Evolutionary conservation across 2,329 filamentous ascomycete species (phyloP).

Genomic region (Fusarium sp.): DNA sequence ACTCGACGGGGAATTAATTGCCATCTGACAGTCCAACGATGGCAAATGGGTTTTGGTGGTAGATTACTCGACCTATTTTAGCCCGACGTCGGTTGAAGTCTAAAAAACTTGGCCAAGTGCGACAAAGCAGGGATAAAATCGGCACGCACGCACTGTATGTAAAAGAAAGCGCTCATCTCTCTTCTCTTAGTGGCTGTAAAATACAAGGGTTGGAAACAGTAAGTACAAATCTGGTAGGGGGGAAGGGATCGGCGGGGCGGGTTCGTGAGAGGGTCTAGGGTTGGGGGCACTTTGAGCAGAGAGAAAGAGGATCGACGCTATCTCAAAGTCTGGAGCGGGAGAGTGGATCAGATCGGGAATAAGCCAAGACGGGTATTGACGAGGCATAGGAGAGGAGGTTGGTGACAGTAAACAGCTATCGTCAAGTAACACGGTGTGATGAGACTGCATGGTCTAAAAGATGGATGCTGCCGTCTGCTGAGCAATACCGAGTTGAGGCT

Average conservation of each 20-base stretch:
- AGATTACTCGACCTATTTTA: not conserved
- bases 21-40: not conserved
- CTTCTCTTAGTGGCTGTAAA: not conserved
- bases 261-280: not conserved
- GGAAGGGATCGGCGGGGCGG: conserved; percentile 9
- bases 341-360: conserved; percentile 27
- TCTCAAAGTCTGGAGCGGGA: conserved; percentile 22
- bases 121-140: not conserved
- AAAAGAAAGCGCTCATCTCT: not conserved
- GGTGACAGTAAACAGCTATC: not conserved
- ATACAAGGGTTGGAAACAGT: not conserved
- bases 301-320: conserved; percentile 29
- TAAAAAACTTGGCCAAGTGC: not conserved
- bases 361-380: not conserved
- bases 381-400: not conserved
- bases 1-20: not conserved
- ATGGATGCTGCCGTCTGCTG: not conserved
- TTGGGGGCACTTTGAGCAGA: not conserved
- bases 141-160: not conserved
- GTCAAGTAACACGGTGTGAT: not conserved
- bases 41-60: not conserved
- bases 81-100: not conserved
- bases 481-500: not conserved
- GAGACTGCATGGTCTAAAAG: not conserved
- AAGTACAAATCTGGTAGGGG: conserved; percentile 3